These are phyloP conservation scores for Neurospora tetrasperma DNA, from an alignment of 495 filamentous ascomycete species.

Conservation along the genomic window DNA sequence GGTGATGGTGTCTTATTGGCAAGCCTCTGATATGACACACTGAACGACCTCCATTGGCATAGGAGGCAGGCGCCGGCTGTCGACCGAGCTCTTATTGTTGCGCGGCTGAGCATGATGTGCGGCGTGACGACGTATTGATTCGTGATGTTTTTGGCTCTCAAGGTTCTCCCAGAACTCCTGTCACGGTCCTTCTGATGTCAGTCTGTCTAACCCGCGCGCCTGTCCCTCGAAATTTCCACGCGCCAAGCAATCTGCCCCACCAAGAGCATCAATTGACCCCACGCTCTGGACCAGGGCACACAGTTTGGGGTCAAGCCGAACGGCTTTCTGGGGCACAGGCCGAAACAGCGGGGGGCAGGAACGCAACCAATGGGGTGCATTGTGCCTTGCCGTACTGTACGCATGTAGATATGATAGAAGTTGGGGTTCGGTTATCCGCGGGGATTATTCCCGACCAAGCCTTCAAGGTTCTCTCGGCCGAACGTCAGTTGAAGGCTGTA, in stretches of 20 bases:
- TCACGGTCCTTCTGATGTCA: not conserved
- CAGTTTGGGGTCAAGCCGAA: not conserved
- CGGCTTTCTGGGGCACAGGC: not conserved
- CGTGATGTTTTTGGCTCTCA: not conserved
- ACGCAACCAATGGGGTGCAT: not conserved
- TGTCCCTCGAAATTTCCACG: constrained; percentile 20
- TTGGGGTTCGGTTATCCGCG: constrained; percentile 24
- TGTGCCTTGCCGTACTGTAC: constrained; percentile 1
- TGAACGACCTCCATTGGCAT: constrained; percentile 40
- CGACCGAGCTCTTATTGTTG: constrained; percentile 5
- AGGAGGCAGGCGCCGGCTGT: constrained; percentile 25
- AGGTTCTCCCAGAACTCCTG: constrained; percentile 1
- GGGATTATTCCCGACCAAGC: constrained; percentile 3
- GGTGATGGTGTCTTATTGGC: constrained; percentile 22
- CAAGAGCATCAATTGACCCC: not conserved
- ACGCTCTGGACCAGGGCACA: not conserved
- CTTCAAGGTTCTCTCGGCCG: constrained; percentile 15
- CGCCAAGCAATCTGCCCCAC: constrained; percentile 4
- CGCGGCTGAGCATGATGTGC: constrained; percentile 17
- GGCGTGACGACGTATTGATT: not conserved
- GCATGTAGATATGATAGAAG: not conserved
- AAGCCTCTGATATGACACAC: constrained; percentile 30
- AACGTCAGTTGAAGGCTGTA: constrained; percentile 20
- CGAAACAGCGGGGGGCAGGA: not conserved
- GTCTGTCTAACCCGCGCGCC: not conserved